Conservation (phyloP, 164 flowering plant species). For the Chimonanthus praecox region DNA sequence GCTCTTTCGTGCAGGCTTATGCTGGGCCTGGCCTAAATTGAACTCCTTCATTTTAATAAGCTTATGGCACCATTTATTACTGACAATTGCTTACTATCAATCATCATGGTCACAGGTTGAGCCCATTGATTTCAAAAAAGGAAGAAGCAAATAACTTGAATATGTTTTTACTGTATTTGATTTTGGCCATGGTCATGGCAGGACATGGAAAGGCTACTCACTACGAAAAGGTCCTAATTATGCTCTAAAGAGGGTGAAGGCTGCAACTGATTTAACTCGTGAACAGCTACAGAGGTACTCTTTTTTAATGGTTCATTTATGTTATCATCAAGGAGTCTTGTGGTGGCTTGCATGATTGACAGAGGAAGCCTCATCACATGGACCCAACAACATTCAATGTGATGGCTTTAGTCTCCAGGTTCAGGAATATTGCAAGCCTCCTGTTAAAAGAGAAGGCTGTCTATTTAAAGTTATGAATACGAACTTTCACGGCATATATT, state of each 20-base stretch:
- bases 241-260: slow-evolving; percentile 70
- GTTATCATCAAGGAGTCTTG: not conserved
- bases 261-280: slow-evolving; percentile 75
- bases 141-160: no score
- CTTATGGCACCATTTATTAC: not conserved
- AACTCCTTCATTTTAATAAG: no score
- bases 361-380: not conserved
- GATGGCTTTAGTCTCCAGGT: not conserved
- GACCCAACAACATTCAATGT: not conserved
- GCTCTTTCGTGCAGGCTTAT: no score
- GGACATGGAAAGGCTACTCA: slow-evolving; percentile 84
- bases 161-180: no score
- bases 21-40: no score
- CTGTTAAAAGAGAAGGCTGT: no score
- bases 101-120: no score
- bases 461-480: no score
- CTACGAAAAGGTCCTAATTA: slow-evolving; percentile 76
- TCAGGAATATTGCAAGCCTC: no score
- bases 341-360: not conserved
- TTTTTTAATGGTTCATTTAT: not conserved
- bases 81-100: not conserved
- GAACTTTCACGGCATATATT: no score
- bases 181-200: slow-evolving; percentile 7
- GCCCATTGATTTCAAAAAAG: no score
- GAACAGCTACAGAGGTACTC: slow-evolving; percentile 77